Base-by-base conservation (phyloP, 352 stramenopile genomes). In the Phytopythium ostracodes region DNA sequence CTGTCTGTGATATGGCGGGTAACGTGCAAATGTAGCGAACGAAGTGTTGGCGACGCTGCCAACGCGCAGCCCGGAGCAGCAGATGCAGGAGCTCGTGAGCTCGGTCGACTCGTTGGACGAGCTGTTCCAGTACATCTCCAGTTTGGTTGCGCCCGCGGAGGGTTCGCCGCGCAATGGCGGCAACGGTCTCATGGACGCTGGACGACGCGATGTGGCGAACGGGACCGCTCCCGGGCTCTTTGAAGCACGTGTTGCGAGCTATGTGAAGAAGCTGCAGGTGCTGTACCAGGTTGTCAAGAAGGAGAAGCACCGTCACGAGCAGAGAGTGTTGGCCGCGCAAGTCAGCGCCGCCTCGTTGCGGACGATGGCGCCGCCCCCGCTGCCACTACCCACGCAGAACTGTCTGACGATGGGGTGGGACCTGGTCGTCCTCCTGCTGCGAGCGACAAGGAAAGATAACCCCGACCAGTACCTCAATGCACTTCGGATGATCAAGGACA, bases 361-460 rank as follows among this genome's bases (percentile, higher is more conserved):
- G 38, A 91, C 90, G 65, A 72, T 85, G 38, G 73, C 73, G 14
- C 85, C 87, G 7, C 84, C 84, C 7, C 85, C 87, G 3, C 63
- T 96, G 20, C 87, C 84, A 31, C 55, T 94, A 36, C 87, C 87
- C 18, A 96, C 87, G 22, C 84, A 96, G 58, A 94, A 87, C 61
- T 94, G 84, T 58, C 70, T 96, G 69, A 70, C 75, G 5, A 91
- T 96, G 77, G 84, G 87, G 11, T 94, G 87, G 87, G 84, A 94
- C 24, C 67, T 96, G 27, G 83, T 84, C 25, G 65, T 89, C 1
- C 80, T 89, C 36, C 64, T 96, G 56, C 68, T 96, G 14, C 81
- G 79, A 51, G 81, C 87, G 2, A 94, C 87, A 4, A 71, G 73
- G 24, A 70, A 61, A 29, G 82, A 89, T 22, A 91, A 91, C 47